Base-by-base conservation (phyloP, 805 yeast species). In the Millerago galiae region DNA sequence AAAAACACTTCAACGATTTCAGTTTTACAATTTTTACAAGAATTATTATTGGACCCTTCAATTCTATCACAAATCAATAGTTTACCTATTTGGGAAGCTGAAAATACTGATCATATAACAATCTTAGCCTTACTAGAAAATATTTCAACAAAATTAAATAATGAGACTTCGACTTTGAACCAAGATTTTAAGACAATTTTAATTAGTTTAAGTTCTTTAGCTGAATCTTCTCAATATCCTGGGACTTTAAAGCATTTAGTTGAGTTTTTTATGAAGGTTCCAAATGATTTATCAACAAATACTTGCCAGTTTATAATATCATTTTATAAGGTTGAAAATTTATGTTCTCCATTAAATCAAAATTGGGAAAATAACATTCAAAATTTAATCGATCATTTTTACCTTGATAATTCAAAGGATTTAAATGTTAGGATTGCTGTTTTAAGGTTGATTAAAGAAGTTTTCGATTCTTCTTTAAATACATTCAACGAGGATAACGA, bases 341-440 rank as follows among this genome's bases (percentile, higher is more conserved):
- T 71, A 26, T 82, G 90, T 53, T 68, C 79, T 3, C 74, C 78
- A 10, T 55, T 79, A 6, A 60, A 72, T 26, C 63, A 71, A 0
- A 58, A 67, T 8, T 82, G 89, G 85, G 61, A 62, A 37, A 66
- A 60, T 2, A 74, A 75, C 47, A 62, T 76, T 33, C 56, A 58
- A 7, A 57, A 60, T 26, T 50, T 82, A 2, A 56, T 81, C 29
- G 61, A 65, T n/a, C 61, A 65, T 7, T 79, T 75, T 52, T 71
- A 64, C 53, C 54, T 59, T 52, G 55, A 54, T 26, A 41, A 48
- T 6, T 32, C 50, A 1, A 47, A 39, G 12, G 49, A 56, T 7
- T 35, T 52, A 1, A 58, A 54, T 6, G 61, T 62, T 0, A 60
- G 69, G 41, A 45, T 65, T 0, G 61, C 58, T 12, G 48, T 63